These are phyloP conservation scores for Neurospora tetraspora DNA, from an alignment of 495 filamentous ascomycete genomes.

Conservation along the genomic window DNA sequence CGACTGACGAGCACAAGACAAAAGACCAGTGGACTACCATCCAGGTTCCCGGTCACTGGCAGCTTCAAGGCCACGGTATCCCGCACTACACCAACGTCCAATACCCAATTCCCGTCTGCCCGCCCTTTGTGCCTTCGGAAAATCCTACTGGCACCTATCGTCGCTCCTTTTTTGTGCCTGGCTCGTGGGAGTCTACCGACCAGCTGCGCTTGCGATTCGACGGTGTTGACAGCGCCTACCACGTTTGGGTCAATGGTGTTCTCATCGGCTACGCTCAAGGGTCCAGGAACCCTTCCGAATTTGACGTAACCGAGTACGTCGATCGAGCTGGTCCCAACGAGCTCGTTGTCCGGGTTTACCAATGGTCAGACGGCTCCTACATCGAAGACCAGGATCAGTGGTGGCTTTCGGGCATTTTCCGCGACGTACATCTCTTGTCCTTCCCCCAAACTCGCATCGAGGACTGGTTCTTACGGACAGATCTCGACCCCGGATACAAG, in stretches of 20 bases:
- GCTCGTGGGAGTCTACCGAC: conserved; percentile 14
- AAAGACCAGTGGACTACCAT: conserved; percentile 38
- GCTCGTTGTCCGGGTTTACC: conserved; percentile 49
- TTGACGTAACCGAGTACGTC: conserved; percentile 44
- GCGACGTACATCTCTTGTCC: conserved; percentile 51
- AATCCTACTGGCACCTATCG: conserved; percentile 57
- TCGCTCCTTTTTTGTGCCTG: conserved; percentile 41
- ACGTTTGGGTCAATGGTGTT: conserved; percentile 51
- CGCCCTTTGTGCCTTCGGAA: conserved; percentile 45
- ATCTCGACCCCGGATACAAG: conserved; percentile 44
- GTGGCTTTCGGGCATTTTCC: conserved; percentile 54
- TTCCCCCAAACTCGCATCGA: conserved; percentile 47
- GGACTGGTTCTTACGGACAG: conserved; percentile 46
- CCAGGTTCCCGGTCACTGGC: conserved; percentile 56
- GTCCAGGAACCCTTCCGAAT: conserved; percentile 52
- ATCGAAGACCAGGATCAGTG: conserved; percentile 56
- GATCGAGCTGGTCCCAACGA: conserved; percentile 34
- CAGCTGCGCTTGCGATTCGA: conserved; percentile 55
- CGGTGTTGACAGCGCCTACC: conserved; percentile 57
- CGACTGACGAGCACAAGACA: conserved; percentile 2
- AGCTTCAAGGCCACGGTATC: conserved; percentile 52
- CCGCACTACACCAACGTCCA: conserved; percentile 53
- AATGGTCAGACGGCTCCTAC: conserved; percentile 53
- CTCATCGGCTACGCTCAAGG: conserved; percentile 55
- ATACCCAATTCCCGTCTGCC: conserved; percentile 50